Conservation (phyloP, 2,329 filamentous ascomycete genomes). For the Fusarium solani-melongenae region DNA sequence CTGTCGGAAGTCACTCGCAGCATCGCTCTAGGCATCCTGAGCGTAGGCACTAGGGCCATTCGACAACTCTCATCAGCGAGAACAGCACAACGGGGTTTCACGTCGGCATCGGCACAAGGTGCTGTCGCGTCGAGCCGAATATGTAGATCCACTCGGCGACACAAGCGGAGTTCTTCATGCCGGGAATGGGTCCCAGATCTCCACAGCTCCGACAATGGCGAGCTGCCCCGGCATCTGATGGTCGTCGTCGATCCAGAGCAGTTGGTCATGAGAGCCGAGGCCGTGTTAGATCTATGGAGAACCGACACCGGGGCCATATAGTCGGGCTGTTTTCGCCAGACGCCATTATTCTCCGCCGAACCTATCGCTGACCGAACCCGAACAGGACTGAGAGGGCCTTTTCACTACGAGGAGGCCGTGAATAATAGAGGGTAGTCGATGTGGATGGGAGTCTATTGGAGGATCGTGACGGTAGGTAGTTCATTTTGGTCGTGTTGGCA, state of each 20-base stretch:
- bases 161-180: neutral
- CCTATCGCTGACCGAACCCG: neutral
- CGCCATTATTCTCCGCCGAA: neutral
- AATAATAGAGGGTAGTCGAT: neutral
- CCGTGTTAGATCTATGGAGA: neutral
- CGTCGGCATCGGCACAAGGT: neutral
- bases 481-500: neutral
- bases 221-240: neutral
- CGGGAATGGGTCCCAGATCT: neutral
- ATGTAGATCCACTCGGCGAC: neutral
- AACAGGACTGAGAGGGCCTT: neutral
- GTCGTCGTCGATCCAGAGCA: neutral
- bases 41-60: neutral
- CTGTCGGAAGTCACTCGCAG: neutral
- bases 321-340: neutral
- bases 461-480: too few species aligned
- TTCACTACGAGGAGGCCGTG: neutral
- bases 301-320: neutral
- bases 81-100: neutral
- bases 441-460: neutral
- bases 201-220: conserved; percentile 1
- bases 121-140: neutral
- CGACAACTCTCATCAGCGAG: neutral
- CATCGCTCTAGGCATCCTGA: neutral
- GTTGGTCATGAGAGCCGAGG: neutral